Percentiles rank a stretch among this genome's conserved stretches.
phyloP scores from a whole-genome alignment of 805 yeast genomes.

The Candida pseudoglaebosa region DNA sequence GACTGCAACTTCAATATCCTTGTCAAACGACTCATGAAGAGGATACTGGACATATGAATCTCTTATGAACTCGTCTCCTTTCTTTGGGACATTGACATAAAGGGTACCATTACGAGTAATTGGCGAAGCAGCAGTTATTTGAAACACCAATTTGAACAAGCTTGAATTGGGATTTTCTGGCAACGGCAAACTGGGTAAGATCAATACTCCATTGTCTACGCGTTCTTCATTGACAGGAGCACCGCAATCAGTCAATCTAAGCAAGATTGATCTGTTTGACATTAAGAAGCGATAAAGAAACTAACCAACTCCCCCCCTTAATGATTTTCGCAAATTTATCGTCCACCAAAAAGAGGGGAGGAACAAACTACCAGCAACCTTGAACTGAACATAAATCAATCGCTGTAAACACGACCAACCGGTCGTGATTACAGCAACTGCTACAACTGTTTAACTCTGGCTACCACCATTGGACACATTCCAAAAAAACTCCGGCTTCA shows the following conservation, averaged over 20 bases:
- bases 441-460: too few species aligned
- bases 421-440: too few species aligned
- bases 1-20: conserved; percentile 59
- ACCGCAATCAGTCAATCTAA: conserved; percentile 46
- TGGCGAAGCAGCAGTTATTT: conserved; percentile 70
- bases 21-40: conserved; percentile 55
- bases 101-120: conserved; percentile 68
- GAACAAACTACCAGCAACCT: too few species aligned
- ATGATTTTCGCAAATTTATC: too few species aligned
- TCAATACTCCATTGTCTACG: conserved; percentile 45
- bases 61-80: conserved; percentile 47
- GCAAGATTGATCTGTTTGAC: conserved; percentile 33
- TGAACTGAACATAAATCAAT: too few species aligned
- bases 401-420: too few species aligned
- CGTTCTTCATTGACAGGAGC: conserved; percentile 38
- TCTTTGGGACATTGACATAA: conserved; percentile 68
- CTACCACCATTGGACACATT: too few species aligned
- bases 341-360: too few species aligned
- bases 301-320: not conserved
- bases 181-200: conserved; percentile 45
- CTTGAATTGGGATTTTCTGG: too few species aligned
- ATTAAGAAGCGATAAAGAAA: conserved; percentile 1
- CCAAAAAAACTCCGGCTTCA: too few species aligned
- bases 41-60: conserved; percentile 47
- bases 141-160: conserved; percentile 52